phyloP scores from a whole-genome alignment of 2,329 filamentous ascomycete genomes.

The Macroventuria anomochaeta region DNA sequence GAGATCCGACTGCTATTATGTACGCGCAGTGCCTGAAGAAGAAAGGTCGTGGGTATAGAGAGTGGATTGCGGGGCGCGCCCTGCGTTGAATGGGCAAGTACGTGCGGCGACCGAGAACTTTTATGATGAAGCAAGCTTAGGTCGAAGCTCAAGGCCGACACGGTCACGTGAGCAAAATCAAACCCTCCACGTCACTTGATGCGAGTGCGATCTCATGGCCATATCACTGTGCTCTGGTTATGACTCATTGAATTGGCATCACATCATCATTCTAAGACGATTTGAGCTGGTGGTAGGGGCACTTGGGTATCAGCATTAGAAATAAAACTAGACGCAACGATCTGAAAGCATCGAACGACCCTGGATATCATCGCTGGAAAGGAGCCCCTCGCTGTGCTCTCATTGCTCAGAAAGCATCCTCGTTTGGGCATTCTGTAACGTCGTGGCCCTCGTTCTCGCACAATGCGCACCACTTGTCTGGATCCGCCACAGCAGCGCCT shows the following conservation, averaged over 20 bases:
- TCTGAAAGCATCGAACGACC: background rate
- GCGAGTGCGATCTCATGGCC: background rate
- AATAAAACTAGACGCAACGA: conserved; percentile 5
- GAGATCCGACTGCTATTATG: conserved; percentile 10
- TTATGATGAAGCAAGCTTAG: conserved; percentile 14
- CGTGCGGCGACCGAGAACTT: conserved; percentile 23
- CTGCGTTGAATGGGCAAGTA: conserved; percentile 28
- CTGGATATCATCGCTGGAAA: conserved; percentile 17
- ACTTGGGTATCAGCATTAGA: conserved; percentile 17
- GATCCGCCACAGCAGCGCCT: conserved; percentile 59
- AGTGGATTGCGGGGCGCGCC: conserved; percentile 32
- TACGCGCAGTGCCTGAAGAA: conserved; percentile 17
- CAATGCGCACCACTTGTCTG: conserved; percentile 93
- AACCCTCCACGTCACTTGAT: background rate
- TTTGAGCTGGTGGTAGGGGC: background rate
- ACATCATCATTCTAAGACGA: background rate
- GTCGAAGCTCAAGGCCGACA: conserved; percentile 7
- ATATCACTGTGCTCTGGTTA: background rate
- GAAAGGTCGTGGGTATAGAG: conserved; percentile 18
- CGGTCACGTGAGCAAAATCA: conserved; percentile 7
- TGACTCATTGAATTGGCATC: background rate
- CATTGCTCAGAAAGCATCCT: conserved; percentile 67
- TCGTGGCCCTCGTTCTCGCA: conserved; percentile 97
- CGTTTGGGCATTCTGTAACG: conserved; percentile 92
- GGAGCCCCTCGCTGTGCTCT: background rate